Percentiles rank a stretch among this genome's conserved stretches.
Evolutionary conservation across 768 basidiomycete genomes (phyloP).

Genomic region (Trametes cinnabarina): DNA sequence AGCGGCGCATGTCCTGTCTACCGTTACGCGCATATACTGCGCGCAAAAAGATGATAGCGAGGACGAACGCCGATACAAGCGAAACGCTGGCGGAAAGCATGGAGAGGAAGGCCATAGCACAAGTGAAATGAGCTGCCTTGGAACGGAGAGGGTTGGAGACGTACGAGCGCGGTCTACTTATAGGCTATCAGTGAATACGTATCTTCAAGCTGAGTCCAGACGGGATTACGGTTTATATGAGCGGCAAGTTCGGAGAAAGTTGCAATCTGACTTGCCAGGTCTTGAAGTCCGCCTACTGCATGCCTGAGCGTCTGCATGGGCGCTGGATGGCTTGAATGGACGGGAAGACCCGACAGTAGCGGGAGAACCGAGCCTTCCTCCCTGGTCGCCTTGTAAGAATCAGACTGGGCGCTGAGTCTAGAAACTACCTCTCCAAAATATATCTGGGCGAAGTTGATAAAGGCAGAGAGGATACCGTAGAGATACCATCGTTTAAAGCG

Average conservation of each 20-base stretch:
- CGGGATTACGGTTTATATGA: neutral
- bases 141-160: neutral
- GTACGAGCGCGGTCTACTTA: neutral
- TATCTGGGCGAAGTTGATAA: too few relatives aligned
- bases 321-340: neutral
- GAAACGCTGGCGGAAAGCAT: neutral
- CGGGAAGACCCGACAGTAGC: too few relatives aligned
- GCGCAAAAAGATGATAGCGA: neutral
- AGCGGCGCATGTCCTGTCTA: slow-evolving; percentile 1
- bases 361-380: neutral
- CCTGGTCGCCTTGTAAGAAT: neutral
- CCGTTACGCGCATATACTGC: slow-evolving; percentile 1
- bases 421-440: neutral
- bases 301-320: neutral
- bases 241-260: slow-evolving; percentile 5
- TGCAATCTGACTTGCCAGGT: neutral
- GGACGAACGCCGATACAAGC: neutral
- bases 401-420: neutral
- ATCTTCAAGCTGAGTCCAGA: slow-evolving; percentile 1
- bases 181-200: neutral
- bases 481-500: slow-evolving; percentile 3
- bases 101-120: slow-evolving; percentile 7
- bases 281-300: neutral
- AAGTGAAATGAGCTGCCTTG: neutral
- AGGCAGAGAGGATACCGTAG: neutral